Evolutionary conservation across 2,329 filamentous ascomycete species (phyloP).

Genomic region (Xylaria sp.): DNA sequence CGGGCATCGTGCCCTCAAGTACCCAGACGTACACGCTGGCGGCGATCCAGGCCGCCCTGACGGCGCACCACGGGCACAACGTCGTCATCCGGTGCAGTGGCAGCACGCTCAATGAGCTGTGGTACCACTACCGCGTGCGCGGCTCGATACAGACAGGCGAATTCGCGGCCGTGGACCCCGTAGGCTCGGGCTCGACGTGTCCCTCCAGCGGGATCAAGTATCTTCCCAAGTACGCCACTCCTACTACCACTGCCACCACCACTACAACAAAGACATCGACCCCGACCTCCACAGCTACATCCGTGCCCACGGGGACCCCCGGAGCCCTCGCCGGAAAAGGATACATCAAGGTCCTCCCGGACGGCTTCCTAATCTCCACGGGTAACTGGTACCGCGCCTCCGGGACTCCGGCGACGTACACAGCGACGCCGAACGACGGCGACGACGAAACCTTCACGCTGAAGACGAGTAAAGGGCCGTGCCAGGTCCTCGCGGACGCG

Average conservation of each 20-base stretch:
- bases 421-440: slow-evolving; percentile 15
- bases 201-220: slow-evolving; percentile 68
- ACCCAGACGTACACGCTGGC: slow-evolving; percentile 63
- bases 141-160: slow-evolving; percentile 64
- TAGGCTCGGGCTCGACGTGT: slow-evolving; percentile 62
- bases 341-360: slow-evolving; percentile 57
- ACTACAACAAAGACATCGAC: not conserved
- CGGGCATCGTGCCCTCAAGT: slow-evolving; percentile 63
- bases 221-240: slow-evolving; percentile 55
- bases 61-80: slow-evolving; percentile 56
- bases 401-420: slow-evolving; percentile 28
- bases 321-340: slow-evolving; percentile 57
- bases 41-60: slow-evolving; percentile 64
- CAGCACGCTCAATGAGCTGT: slow-evolving; percentile 57
- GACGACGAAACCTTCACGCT: slow-evolving; percentile 19
- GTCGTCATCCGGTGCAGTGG: slow-evolving; percentile 59
- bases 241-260: slow-evolving; percentile 1
- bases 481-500: slow-evolving; percentile 18
- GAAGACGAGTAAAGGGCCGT: slow-evolving; percentile 28
- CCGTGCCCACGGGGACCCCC: slow-evolving; percentile 44
- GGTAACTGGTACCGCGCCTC: slow-evolving; percentile 27
- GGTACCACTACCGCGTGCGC: slow-evolving; percentile 67
- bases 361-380: slow-evolving; percentile 23
- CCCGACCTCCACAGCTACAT: slow-evolving; percentile 36
- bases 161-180: slow-evolving; percentile 62